phyloP scores from a whole-genome alignment of 2,329 filamentous ascomycete genomes.

The Exophiala aquamarina region DNA sequence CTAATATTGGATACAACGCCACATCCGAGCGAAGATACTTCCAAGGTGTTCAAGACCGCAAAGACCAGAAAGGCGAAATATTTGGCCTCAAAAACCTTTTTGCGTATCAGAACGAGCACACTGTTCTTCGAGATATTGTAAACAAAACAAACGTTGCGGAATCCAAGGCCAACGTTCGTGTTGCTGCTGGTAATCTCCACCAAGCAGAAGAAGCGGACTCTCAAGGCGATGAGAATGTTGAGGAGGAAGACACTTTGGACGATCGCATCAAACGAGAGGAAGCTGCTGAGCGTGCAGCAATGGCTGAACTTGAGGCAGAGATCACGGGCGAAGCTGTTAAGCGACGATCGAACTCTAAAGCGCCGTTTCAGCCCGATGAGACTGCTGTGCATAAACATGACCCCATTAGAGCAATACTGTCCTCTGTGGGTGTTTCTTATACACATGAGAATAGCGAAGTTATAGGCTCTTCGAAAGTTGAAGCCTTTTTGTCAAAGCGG shows the following conservation, averaged over 20 bases:
- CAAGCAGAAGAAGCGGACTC: constrained; percentile 57
- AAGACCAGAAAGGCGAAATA: constrained; percentile 83
- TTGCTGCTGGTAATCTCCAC: constrained; percentile 74
- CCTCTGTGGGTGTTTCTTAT: constrained; percentile 86
- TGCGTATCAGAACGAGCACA: constrained; percentile 68
- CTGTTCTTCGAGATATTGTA: constrained; percentile 89
- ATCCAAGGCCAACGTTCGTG: constrained; percentile 77
- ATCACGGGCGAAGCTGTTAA: constrained; percentile 47
- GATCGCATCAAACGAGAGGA: constrained; percentile 24
- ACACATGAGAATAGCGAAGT: constrained; percentile 97
- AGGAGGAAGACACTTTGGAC: constrained; percentile 25
- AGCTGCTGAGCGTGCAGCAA: constrained; percentile 62
- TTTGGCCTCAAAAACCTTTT: constrained; percentile 90
- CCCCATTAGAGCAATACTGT: constrained; percentile 83
- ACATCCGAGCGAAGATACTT: constrained; percentile 93
- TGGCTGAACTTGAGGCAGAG: constrained; percentile 70
- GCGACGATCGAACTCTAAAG: constrained; percentile 46
- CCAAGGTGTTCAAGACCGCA: constrained; percentile 84
- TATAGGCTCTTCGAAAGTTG: constrained; percentile 87
- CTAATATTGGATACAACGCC: constrained; percentile 94
- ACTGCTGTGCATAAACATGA: constrained; percentile 54
- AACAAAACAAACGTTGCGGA: constrained; percentile 98
- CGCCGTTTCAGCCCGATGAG: constrained; percentile 33
- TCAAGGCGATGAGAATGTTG: constrained; percentile 28
- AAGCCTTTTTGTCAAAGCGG: constrained; percentile 75